Evolutionary conservation across 768 basidiomycete species (phyloP), one percentile per base, ranked within the genome.

Genomic region (Mycena maculata): DNA sequence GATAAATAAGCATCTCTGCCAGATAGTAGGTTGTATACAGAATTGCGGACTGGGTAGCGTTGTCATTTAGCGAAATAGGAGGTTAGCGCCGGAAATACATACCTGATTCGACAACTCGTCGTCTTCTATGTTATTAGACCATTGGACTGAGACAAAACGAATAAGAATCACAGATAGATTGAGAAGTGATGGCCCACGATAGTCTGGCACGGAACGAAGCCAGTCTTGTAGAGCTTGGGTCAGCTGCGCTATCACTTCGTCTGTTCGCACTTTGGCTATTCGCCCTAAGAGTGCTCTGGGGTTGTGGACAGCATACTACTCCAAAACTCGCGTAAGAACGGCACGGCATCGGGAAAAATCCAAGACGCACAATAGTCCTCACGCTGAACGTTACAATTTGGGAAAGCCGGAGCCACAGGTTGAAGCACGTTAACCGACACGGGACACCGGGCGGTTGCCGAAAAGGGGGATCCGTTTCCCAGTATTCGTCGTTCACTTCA

Each of bases 401-500:
- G 27, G 87, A 87, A 38, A 95, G 76, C 67, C 88, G 88, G 68
- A 94, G 82, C 52, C 85, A 82, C 38, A 86, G 85, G 72, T 87
- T 89, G 76, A 94, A 94, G 22, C 81, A 85, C 20, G 89, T 75
- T 38, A 92, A 78, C 52, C 77, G 79, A 27, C 88, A 86, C 20
- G 90, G 88, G 64, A 86, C 82, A 13, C 80, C 85, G 15, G 79
- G 74, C 12, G 93, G 94, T 70, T 95, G 94, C 65, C 85, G 84
- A 78, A 93, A 94, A 30, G 86, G 81, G 60, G 84, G 84, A 58
- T 77, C 80, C 20, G 77, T 79, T 67, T 88, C 85, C 93, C 93
- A 96, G 74, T 88, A 94, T 67, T 90, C 87, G 71, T 92, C 90
- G 69, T 96, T 93, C 16, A 95, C 90, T 76, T 94, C 93, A 15